Evolutionary conservation across 441 rosid genomes (phyloP), one percentile per base, ranked within the genome.

Genomic region (Breynia disticha): DNA sequence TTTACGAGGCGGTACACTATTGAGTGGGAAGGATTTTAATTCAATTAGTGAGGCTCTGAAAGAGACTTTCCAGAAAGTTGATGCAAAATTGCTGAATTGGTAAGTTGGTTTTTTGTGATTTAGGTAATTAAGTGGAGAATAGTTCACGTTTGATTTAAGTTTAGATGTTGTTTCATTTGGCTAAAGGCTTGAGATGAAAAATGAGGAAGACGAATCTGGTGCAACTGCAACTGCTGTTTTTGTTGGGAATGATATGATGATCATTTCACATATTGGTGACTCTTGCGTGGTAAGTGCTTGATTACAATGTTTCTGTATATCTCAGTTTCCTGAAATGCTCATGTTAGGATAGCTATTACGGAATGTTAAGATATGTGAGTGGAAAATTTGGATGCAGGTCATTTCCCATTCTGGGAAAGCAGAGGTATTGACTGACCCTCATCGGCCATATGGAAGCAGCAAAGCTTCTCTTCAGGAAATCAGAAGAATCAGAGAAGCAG

Each of bases 401-500:
- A 56, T 90, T 19, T 87, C 87, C 60, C 84, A 87, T 46, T 81
- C 90, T 20, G 95, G 96, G 16, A 65, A 79, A 68, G 73, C 78
- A 22, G 83, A 83, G 63, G 70, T 74, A n/a, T 60, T 90, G 66
- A 85, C 88, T 55, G 74, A 76, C 74, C 74, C 86, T 46, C 98
- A 90, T 74, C 83, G 95, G 54, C 98, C 96, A 15, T 80, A 77
- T 70, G 98, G 98, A 64, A 85, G 76, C 70, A 75, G 56, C 62
- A 73, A 75, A 52, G 71, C 70, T 48, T 83, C 95, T 49, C 84
- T 90, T 55, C 69, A 75, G 42, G 98, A 87, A 76, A 68, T 85
- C 57, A 83, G 67, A 74, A 85, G 98, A 69, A 83, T 90, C 63
- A 83, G 88, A 78, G 95, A 87, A 82, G 93, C 98, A 82, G 96